Base-by-base conservation (phyloP, 345 rosid species). In the Bruguiera parviflora region DNA sequence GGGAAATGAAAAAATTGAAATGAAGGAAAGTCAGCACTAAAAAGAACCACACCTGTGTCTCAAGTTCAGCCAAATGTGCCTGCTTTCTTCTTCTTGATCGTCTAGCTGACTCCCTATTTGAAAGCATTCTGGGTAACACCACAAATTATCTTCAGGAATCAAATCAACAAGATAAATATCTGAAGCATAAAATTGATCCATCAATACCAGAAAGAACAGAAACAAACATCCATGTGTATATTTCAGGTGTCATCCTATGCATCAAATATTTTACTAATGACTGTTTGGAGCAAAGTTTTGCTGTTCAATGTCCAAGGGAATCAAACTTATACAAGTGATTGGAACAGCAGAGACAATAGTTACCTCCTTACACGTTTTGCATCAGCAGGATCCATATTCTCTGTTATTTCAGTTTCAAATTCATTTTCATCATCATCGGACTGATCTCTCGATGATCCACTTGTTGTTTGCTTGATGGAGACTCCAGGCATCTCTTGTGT, bases 81-180 rank as follows among this genome's bases (percentile, higher is more conserved):
- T 77, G 80, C 72, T 77, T 77, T 77, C 80, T 77, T 53, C 80
- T 72, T 68, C 76, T 72, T 20, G 76, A 77, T 58, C 76, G 73
- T 55, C 76, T 63, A 19, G 76, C 80, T 55, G 80, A 77, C 65
- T 77, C 80, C 63, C 76, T 71, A 63, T 77, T 77, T 16, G 76
- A 77, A 62, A 77, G 79, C 76, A 77, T 77, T 60, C 80, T 77
- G 70, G 3, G 61, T 16, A 66, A 59, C 59, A 77, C 20, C 25
- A 66, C 28, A 16, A 20, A 53, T 59, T 75, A 53, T 76, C 16
- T 59, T 31, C 68, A 56, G 56, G 51, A 65, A 64, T 4, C 31
- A 18, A 53, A 61, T 59, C 39, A 20, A 47, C 8, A 35, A 65
- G 13, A 53, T 53, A 63, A 67, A 47, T 33, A 49, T 35, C 21